Base-by-base conservation (phyloP, 345 rosid genomes). In the Moricandia moricandioides region DNA sequence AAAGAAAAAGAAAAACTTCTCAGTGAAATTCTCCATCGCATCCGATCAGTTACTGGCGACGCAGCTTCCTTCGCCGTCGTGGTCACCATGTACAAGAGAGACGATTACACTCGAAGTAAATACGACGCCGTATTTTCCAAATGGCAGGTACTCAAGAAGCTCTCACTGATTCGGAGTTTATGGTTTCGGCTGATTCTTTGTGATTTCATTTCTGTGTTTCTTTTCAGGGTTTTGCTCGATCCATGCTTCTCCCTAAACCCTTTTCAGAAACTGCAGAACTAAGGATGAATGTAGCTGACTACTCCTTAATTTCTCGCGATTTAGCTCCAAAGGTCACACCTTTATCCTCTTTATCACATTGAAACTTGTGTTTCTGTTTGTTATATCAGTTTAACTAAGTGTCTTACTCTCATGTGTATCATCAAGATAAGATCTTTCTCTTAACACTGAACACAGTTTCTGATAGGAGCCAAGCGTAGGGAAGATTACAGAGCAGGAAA, bases 41-140 rank as follows among this genome's bases (percentile, higher is more conserved):
- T 12, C 49, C 47, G 26, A 34, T 54, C 7, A 67, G 30, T 31
- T 26, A 67, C 54, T 30, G 67, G 70, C 29, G 74, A 52, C 70
- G 51, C 49, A 58, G 69, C 34, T 31, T 55, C 40, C 31, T 33
- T 56, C 6, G 31, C 60, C 51, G 56, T 35, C 30, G 69, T 67
- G 30, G 21, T 8, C 43, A 27, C 69, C 31, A 82, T 89, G 80
- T 58, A 80, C 70, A 86, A 81, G 82, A 84, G 93, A 80, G 97
- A 94, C 70, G 86, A 89, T 71, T 82, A 75, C 74, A 61, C 54
- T 9, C 87, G 84, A 57, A 86, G 89, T 74, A 87, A 88, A 54
- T 91, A 85, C 82, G 96, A 85, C 45, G 70, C 87, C 8, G 67
- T 68, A n/a, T 88, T 88, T 82, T 78, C 88, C 77, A 84, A 82